These are phyloP conservation scores for Picochlorum costavermella DNA, from an alignment of 139 green algal genomes.

Conservation along the genomic window DNA sequence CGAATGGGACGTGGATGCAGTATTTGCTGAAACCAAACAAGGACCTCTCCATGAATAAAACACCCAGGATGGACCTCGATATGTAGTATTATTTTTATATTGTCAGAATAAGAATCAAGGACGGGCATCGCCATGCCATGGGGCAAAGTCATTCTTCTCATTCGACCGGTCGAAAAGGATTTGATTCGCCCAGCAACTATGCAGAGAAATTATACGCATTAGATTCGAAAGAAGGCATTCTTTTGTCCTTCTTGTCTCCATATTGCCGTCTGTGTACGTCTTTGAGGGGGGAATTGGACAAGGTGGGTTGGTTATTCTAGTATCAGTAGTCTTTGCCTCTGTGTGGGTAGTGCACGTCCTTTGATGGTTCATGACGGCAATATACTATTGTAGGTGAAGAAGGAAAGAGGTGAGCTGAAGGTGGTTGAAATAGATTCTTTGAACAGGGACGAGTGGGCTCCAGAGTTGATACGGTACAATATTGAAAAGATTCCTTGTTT, in stretches of 20 bases:
- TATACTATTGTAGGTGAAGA: background rate
- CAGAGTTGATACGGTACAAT: constrained; percentile 37
- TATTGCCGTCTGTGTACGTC: constrained; percentile 5
- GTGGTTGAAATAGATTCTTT: constrained; percentile 15
- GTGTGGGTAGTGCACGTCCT: background rate
- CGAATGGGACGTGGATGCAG: no score
- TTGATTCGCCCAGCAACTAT: background rate
- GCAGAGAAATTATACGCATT: background rate
- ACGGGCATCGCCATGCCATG: no score
- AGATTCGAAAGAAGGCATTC: background rate
- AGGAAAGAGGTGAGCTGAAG: background rate
- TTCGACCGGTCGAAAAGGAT: background rate
- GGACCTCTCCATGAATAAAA: no score
- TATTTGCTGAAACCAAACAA: no score
- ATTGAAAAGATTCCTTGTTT: constrained; percentile 40
- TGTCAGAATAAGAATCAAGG: no score
- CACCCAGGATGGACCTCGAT: no score
- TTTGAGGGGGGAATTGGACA: constrained; percentile 1
- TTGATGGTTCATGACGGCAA: background rate
- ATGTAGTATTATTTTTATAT: no score
- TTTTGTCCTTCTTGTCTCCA: constrained; percentile 9
- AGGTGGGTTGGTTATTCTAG: constrained; percentile 8
- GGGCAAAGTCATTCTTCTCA: no score
- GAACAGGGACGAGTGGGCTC: constrained; percentile 18
- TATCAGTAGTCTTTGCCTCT: background rate